These are phyloP conservation scores for Eucalyptus tenuipes DNA, from an alignment of 345 rosid species.

Conservation along the genomic window DNA sequence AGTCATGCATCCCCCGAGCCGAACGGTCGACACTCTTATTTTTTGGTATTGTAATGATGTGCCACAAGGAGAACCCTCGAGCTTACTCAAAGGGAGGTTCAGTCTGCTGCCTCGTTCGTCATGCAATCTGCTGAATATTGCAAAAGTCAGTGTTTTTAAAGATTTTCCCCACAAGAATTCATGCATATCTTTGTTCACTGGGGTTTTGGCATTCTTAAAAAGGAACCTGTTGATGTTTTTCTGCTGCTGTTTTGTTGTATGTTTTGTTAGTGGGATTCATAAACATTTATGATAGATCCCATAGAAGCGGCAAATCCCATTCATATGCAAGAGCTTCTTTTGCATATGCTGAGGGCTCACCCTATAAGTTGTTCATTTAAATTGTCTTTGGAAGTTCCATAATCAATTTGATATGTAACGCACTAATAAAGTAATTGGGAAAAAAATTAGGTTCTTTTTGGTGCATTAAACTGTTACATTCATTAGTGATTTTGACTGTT, in stretches of 20 bases:
- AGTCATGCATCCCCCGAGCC: not conserved
- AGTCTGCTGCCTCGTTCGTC: too few relatives aligned
- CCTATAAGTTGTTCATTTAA: not conserved
- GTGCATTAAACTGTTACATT: not conserved
- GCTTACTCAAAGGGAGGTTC: not conserved
- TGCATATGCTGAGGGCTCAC: not conserved
- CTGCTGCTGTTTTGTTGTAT: too few relatives aligned
- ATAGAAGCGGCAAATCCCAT: not conserved
- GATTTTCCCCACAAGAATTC: too few relatives aligned
- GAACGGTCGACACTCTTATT: not conserved
- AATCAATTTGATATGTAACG: not conserved
- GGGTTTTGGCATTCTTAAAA: too few relatives aligned
- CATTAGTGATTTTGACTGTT: not conserved
- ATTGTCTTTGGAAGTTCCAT: not conserved
- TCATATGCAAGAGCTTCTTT: not conserved
- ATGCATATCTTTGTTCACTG: too few relatives aligned
- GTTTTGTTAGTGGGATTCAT: too few relatives aligned
- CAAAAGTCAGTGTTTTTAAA: too few relatives aligned
- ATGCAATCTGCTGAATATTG: too few relatives aligned
- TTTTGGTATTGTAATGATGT: not conserved
- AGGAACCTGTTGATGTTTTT: too few relatives aligned
- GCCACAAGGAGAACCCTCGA: not conserved
- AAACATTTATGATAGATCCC: too few relatives aligned
- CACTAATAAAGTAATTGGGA: not conserved
- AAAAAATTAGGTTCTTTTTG: not conserved